These are phyloP conservation scores for Pleodorina starrii DNA, from an alignment of 139 green algal genomes.

Conservation along the genomic window DNA sequence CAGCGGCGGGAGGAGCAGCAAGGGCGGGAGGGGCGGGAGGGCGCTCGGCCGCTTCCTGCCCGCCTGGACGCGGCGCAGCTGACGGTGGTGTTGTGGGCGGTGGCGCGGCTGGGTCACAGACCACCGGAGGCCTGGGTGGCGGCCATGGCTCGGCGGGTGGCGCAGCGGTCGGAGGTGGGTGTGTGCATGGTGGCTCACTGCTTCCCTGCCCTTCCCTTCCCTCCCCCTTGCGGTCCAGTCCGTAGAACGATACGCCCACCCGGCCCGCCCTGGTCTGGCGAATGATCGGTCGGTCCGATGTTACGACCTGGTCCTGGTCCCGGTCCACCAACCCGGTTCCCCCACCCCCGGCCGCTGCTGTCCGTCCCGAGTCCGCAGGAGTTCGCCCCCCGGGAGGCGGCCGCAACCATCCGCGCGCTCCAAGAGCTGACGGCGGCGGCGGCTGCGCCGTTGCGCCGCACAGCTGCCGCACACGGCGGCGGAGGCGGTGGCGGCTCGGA, in stretches of 20 bases:
- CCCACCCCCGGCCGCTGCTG: too few relatives aligned
- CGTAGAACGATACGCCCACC: background rate
- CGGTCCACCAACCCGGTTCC: too few relatives aligned
- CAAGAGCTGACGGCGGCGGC: background rate
- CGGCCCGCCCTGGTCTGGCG: background rate
- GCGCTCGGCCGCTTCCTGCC: too few relatives aligned
- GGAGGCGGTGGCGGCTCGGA: background rate
- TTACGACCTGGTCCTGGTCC: too few relatives aligned
- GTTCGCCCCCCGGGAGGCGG: background rate
- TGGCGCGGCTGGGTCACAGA: constrained; percentile 13
- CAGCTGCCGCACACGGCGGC: background rate
- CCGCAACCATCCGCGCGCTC: background rate
- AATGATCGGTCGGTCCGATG: too few relatives aligned
- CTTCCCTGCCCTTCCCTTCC: too few relatives aligned
- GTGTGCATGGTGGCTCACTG: background rate
- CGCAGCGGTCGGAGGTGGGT: background rate
- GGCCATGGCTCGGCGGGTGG: constrained; percentile 20
- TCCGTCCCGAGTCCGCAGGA: background rate
- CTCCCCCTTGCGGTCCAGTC: background rate
- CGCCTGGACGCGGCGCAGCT: background rate
- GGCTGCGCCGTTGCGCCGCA: background rate
- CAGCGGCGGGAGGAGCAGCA: too few relatives aligned
- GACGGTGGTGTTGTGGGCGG: constrained; percentile 27
- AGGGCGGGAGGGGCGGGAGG: too few relatives aligned
- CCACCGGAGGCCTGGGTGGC: constrained; percentile 15